Evolutionary conservation across 306 rosid species (phyloP), one percentile per base, ranked within the genome.

Genomic region (Gastrolobium villosum): DNA sequence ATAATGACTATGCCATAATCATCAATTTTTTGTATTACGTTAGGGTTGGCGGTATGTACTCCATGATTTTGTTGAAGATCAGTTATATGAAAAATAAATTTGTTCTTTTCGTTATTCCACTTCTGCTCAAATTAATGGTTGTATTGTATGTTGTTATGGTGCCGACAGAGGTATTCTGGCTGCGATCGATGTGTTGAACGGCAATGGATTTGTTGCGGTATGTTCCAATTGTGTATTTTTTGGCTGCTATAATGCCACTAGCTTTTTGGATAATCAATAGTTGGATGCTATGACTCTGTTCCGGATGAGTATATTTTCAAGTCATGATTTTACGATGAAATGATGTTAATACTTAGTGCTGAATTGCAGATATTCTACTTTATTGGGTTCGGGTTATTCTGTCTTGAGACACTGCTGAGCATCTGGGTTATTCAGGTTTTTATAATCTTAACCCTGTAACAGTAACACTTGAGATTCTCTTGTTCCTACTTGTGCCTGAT

Each of bases 371-470:
- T 87, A 85, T 86, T 93, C 65, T 93, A 93, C 92, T 85, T 96
- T 30, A 88, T 96, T 81, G 99, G 99, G 72, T 88, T 89, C 59
- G 96, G 79, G 20, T 48, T 88, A 34, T 93, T 86, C 86, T 74
- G 88, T 83, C 79, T 87, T 0, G 99, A 96, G 87, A 83, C 94
- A 10, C 50, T 96, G 78, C 81, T 96, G 81, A 91, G 97, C 88
- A 52, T 93, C 83, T 93, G 99, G 99, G 99, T 93, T 84, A 84
- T 96, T 87, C 96, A 96, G 99, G 99, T 96, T 65, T 52, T 44
- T 60, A 69, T 44, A 72, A 82, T 70, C 59, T 36, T 15, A 28
- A 64, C 41, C 14, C 49, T 50, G 39, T 43, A 31, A 40, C 44
- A 5, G 34, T 15, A 64, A 76, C 63, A 76, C 63, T 67, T 74